Conservation (phyloP, 1,284 basidiomycete genomes). For the Psilocybe mexicana region DNA sequence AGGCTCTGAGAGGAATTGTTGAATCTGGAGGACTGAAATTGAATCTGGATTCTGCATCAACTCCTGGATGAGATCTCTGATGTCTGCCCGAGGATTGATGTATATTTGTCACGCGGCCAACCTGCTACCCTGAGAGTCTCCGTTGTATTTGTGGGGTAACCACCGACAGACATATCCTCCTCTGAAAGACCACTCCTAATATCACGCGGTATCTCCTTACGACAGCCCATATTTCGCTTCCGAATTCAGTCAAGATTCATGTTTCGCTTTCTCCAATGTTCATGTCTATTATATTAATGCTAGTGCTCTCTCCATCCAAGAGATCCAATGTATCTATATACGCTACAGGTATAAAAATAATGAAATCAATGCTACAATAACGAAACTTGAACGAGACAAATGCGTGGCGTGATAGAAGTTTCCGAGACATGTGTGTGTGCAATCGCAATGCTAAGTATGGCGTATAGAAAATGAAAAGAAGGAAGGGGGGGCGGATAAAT, state of each 20-base stretch:
- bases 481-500: slow-evolving; percentile 1
- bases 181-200: background rate
- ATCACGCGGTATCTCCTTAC: background rate
- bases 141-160: slow-evolving; percentile 12
- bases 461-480: background rate
- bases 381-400: background rate
- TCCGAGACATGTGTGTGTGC: background rate
- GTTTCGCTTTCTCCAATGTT: background rate
- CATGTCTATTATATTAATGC: background rate
- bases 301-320: too few species aligned
- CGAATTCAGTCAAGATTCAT: background rate
- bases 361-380: background rate
- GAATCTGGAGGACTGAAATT: slow-evolving; percentile 2
- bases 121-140: slow-evolving; percentile 5
- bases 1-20: slow-evolving; percentile 12
- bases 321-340: background rate
- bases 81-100: slow-evolving; percentile 12
- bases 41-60: slow-evolving; percentile 8
- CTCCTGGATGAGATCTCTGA: slow-evolving; percentile 7
- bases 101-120: slow-evolving; percentile 14
- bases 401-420: slow-evolving; percentile 9
- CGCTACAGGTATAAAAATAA: background rate
- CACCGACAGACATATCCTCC: background rate
- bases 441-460: slow-evolving; percentile 2
- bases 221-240: background rate